A percentile compares a stretch with the other conserved stretches of the same genome.
These are phyloP conservation scores for Excoecaria agallocha DNA, from an alignment of 345 rosid species.

Conservation along the genomic window DNA sequence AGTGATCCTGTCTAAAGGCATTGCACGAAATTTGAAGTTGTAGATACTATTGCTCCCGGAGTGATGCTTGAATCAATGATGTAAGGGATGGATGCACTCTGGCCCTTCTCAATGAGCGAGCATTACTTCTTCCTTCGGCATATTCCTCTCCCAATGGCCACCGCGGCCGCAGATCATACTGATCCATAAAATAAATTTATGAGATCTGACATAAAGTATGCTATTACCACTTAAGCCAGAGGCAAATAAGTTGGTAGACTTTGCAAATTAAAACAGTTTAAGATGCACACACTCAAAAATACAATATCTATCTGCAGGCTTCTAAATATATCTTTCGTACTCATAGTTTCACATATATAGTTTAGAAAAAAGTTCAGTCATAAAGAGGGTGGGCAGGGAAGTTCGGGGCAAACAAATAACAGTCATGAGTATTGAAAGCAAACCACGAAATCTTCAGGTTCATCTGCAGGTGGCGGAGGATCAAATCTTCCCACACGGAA, in stretches of 20 bases:
- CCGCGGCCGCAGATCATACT: slow-evolving; percentile 90
- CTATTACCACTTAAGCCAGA: neutral
- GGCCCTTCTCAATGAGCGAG: slow-evolving; percentile 73
- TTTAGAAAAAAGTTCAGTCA: neutral
- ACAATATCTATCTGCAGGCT: too few relatives aligned
- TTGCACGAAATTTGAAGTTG: neutral
- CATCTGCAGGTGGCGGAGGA: slow-evolving; percentile 79
- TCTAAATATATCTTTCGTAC: too few relatives aligned
- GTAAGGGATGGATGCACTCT: slow-evolving; percentile 87
- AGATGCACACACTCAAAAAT: too few relatives aligned
- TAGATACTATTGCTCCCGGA: slow-evolving; percentile 35
- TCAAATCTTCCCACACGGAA: slow-evolving; percentile 82
- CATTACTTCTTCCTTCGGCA: slow-evolving; percentile 73
- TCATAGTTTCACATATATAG: too few relatives aligned
- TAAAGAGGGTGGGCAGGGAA: neutral
- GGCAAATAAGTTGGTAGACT: neutral
- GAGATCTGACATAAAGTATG: neutral
- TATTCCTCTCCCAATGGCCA: slow-evolving; percentile 94
- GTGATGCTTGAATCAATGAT: slow-evolving; percentile 67
- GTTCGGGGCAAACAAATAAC: neutral
- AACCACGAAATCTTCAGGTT: slow-evolving; percentile 74
- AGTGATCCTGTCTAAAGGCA: neutral
- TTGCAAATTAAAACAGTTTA: neutral
- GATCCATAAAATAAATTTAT: slow-evolving; percentile 18
- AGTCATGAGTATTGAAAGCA: slow-evolving; percentile 17